Conservation (phyloP, 768 basidiomycete genomes). For the Boletus sp. region DNA sequence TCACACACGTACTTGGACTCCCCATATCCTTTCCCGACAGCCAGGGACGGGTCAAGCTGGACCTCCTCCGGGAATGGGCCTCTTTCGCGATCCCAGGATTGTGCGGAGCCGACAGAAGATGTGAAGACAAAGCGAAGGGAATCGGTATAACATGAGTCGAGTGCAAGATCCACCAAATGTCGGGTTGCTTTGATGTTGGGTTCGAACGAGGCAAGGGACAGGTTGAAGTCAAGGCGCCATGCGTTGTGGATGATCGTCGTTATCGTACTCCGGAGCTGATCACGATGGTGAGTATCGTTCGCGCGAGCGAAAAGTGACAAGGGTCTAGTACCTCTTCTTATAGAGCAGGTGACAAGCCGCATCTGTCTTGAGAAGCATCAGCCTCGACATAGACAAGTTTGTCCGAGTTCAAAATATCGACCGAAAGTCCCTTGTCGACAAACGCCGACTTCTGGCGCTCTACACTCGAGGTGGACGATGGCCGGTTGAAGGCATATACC, state of each 20-base stretch:
- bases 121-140: slow-evolving; percentile 25
- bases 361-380: slow-evolving; percentile 27
- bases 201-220: slow-evolving; percentile 37
- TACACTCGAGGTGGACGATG: slow-evolving; percentile 4
- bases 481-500: slow-evolving; percentile 35
- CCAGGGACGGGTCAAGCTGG: slow-evolving; percentile 22
- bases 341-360: slow-evolving; percentile 26
- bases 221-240: too few species aligned
- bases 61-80: slow-evolving; percentile 30
- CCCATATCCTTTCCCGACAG: slow-evolving; percentile 36
- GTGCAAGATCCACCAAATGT: slow-evolving; percentile 34
- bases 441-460: slow-evolving; percentile 35
- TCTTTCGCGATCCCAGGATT: slow-evolving; percentile 21
- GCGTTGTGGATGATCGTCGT: too few species aligned
- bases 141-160: slow-evolving; percentile 13
- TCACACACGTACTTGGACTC: slow-evolving; percentile 39
- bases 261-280: too few species aligned
- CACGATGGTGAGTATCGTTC: too few species aligned
- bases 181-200: slow-evolving; percentile 33
- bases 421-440: slow-evolving; percentile 32
- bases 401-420: slow-evolving; percentile 25
- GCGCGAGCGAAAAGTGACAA: too few species aligned
- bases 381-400: too few species aligned
- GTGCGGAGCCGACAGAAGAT: slow-evolving; percentile 19
- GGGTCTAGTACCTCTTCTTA: slow-evolving; percentile 30